Evolutionary conservation across 2,329 filamentous ascomycete species (phyloP), one percentile per base, ranked within the genome.

Genomic region (Ophiostoma sp.): DNA sequence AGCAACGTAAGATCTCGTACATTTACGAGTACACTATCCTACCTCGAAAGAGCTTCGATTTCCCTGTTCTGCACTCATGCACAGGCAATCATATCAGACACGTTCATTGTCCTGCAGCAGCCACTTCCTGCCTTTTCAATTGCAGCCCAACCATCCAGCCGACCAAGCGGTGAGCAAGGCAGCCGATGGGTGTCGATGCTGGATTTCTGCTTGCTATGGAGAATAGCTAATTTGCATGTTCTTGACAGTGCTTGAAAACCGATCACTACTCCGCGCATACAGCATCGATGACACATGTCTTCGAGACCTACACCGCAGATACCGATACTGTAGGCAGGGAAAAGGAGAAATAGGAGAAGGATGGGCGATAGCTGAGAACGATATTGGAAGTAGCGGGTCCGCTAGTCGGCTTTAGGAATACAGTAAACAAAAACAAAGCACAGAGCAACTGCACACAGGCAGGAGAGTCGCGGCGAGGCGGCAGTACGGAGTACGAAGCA

Each of bases 371-470:
- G 67, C 67, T 68, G 67, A 68, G 64, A 66, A 66, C 36, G 27
- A 68, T 60, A 64, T 66, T 58, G 64, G 47, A 58, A 45, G 12
- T 12, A 9, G 64, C 66, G 67, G 67, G 60, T 49, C 66, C 64
- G 47, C 65, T 69, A 69, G 47, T 60, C 68, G 7, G 38, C 64
- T 71, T 68, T 75, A 67, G 75, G 76, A 71, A 74, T 72, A 66
- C 66, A 66, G 66, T 69, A 65, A 69, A 70, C 69, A 70, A 69
- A 66, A 67, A 67, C 62, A 67, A 44, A 49, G 45, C 44, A 66
- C 45, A 42, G 6, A 58, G 49, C 36, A 27, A 63, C 60, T 60
- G 55, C 12, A 60, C 55, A 60, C 55, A 27, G 38, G 55, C 55
- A 38, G 55, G 55, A 27, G 27, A 40, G n/a, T 14, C 38, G 36